Evolutionary conservation across 2,329 filamentous ascomycete species (phyloP).

Genomic region (Ophiobolus disseminans): DNA sequence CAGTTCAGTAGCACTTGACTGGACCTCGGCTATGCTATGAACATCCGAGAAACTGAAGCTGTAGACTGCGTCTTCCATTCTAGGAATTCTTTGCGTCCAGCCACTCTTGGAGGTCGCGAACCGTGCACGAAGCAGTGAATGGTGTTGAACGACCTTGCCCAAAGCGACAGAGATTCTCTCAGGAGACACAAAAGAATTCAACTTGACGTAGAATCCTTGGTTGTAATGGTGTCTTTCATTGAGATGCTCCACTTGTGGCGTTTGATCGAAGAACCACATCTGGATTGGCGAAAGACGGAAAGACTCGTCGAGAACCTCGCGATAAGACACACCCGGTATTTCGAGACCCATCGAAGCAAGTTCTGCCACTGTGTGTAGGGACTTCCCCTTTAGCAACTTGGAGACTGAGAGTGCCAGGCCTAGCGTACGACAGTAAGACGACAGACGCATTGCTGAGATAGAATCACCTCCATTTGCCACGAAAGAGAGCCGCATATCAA

Average conservation of each 20-base stretch:
- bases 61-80: background rate
- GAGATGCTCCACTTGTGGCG: background rate
- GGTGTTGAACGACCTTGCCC: background rate
- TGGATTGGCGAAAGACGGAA: background rate
- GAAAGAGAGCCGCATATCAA: background rate
- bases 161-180: background rate
- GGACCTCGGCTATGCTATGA: background rate
- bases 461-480: conserved; percentile 3
- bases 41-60: background rate
- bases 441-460: background rate
- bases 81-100: background rate
- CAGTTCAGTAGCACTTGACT: background rate
- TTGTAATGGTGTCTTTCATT: background rate
- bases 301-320: background rate
- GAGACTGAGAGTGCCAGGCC: background rate
- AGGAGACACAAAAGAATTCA: background rate
- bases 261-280: background rate
- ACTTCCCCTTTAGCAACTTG: background rate
- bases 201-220: background rate
- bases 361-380: background rate
- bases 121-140: background rate
- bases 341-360: background rate
- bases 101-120: background rate
- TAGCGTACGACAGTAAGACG: background rate
- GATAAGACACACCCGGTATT: background rate